Base-by-base conservation (phyloP, 257 asterid genomes). In the Leonotis leonurus region DNA sequence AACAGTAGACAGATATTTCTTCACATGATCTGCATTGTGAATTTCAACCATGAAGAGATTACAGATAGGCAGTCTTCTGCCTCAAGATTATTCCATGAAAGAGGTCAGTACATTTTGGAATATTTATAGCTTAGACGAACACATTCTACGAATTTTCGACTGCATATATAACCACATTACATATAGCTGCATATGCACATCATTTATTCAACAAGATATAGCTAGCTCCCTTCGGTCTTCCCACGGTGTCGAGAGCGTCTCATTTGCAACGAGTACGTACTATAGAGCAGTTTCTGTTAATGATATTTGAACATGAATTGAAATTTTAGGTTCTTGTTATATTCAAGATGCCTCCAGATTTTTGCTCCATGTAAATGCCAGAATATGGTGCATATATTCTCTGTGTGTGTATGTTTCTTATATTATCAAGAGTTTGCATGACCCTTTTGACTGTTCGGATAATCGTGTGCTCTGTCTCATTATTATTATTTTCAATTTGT, bases 71-170 rank as follows among this genome's bases (percentile, higher is more conserved):
- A 60, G 43, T 2, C 20, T 25, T 60, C 36, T 10, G 18, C 17
- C 1, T n/a, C 6, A 35, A 35, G 11, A 9, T n/a, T n/a, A 18
- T 13, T 39, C 45, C n/a, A 11, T n/a, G n/a, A 39, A 46, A 68
- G 59, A 59, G 44, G 69, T 52, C 40, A 51, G 69, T 69, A 36
- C 22, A 25, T 68, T 14, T 16, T n/a, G n/a, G n/a, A n/a, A n/a
- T n/a, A n/a, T n/a, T n/a, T n/a, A n/a, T n/a, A n/a, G n/a, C n/a
- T n/a, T n/a, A n/a, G n/a, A 39, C 12, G 3, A 2, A 11, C 43
- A 60, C 4, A 1, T 49, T 50, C 30, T 18, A 37, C 21, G 40
- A 16, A n/a, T 43, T 32, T 56, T 37, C 3, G 30, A 64, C 20
- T 14, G 11, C 24, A n/a, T 16, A 30, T 14, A 21, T 30, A n/a